Evolutionary conservation across 2,329 filamentous ascomycete genomes (phyloP).

Genomic region (Aphanocladium album): DNA sequence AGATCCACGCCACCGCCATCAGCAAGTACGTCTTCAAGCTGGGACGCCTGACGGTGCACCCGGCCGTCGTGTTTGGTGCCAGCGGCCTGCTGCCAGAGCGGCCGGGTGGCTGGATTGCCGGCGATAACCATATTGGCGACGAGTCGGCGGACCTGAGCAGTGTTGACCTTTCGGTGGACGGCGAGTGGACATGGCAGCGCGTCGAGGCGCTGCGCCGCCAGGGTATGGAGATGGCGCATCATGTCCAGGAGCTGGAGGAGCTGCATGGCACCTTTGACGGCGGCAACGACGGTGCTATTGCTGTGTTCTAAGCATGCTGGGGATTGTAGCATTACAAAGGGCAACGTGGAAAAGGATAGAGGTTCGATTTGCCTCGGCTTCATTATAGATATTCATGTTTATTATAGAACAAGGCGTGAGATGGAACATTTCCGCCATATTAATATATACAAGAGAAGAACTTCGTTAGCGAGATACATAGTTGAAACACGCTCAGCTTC

Average conservation of each 20-base stretch:
- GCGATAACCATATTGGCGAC: conserved; percentile 37
- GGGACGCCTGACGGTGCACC: conserved; percentile 76
- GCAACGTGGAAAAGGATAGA: not conserved
- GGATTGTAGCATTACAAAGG: not conserved
- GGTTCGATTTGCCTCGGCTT: not conserved
- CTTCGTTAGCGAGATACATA: not conserved
- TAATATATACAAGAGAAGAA: conserved; percentile 2
- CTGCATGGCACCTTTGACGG: conserved; percentile 49
- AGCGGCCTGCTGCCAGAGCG: conserved; percentile 69
- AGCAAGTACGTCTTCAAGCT: conserved; percentile 82
- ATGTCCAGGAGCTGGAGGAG: conserved; percentile 54
- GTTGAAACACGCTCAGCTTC: not conserved
- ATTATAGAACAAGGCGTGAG: conserved; percentile 1
- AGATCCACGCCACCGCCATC: conserved; percentile 65
- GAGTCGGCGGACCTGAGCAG: conserved; percentile 33
- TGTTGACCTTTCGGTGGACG: conserved; percentile 28
- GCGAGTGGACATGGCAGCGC: conserved; percentile 53
- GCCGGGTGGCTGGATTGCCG: conserved; percentile 59
- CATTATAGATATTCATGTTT: not conserved
- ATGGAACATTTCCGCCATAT: not conserved
- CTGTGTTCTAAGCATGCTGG: conserved; percentile 40
- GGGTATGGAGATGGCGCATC: conserved; percentile 50
- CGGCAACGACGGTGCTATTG: conserved; percentile 47
- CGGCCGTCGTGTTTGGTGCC: conserved; percentile 66
- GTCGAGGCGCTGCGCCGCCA: conserved; percentile 51